phyloP scores from a whole-genome alignment of 2,329 filamentous ascomycete genomes.

The Colletotrichum lupini region DNA sequence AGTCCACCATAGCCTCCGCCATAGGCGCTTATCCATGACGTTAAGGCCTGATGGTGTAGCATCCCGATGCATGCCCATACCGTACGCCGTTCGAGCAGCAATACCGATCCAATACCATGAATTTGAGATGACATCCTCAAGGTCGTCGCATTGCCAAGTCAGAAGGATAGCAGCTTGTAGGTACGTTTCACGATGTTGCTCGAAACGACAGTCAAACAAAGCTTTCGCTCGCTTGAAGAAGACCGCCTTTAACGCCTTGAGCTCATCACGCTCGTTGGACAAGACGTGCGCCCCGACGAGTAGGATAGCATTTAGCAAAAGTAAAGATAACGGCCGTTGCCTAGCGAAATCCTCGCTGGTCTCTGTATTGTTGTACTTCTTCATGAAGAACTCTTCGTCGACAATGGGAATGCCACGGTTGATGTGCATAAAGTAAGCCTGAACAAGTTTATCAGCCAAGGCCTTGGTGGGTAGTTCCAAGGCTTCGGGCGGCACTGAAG shows the following conservation, averaged over 20 bases:
- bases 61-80: slow-evolving; percentile 63
- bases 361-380: slow-evolving; percentile 53
- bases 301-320: slow-evolving; percentile 61
- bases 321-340: slow-evolving; percentile 53
- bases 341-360: slow-evolving; percentile 50
- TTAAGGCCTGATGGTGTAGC: slow-evolving; percentile 43
- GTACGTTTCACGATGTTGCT: slow-evolving; percentile 63
- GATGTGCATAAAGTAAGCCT: slow-evolving; percentile 61
- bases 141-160: slow-evolving; percentile 66
- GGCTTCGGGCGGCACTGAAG: slow-evolving; percentile 56
- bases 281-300: slow-evolving; percentile 63
- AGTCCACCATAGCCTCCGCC: slow-evolving; percentile 53
- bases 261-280: slow-evolving; percentile 49
- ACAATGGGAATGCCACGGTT: slow-evolving; percentile 64
- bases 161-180: slow-evolving; percentile 65
- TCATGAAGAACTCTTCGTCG: slow-evolving; percentile 62
- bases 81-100: slow-evolving; percentile 61
- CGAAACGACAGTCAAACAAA: slow-evolving; percentile 63
- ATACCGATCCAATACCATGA: slow-evolving; percentile 64
- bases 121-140: slow-evolving; percentile 65
- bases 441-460: slow-evolving; percentile 60
- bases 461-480: slow-evolving; percentile 59
- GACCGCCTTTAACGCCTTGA: slow-evolving; percentile 52
- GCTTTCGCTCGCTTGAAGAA: slow-evolving; percentile 65
- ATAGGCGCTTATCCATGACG: slow-evolving; percentile 46